Percentiles rank a stretch among this genome's conserved stretches.
phyloP scores from a whole-genome alignment of 2,329 filamentous ascomycete genomes.

The Colletotrichum acutatum region DNA sequence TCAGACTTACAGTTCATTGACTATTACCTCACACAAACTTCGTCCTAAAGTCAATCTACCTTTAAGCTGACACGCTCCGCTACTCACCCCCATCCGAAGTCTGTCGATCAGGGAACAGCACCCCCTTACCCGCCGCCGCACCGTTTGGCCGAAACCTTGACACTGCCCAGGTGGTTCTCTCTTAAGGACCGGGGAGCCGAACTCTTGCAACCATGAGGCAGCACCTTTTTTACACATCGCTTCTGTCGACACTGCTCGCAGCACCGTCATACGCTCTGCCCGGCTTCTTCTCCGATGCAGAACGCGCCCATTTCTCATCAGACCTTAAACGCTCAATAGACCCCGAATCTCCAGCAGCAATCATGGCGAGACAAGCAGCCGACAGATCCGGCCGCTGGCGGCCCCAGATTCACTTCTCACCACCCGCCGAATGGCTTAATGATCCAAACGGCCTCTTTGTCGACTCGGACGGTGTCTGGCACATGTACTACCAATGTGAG shows the following conservation, averaged over 20 bases:
- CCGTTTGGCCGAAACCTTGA: constrained; percentile 29
- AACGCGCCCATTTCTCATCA: neutral
- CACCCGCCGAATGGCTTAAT: constrained; percentile 65
- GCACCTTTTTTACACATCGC: constrained; percentile 27
- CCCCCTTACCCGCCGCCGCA: constrained; percentile 23
- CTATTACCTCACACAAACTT: neutral
- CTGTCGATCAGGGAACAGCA: constrained; percentile 25
- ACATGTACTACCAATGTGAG: constrained; percentile 73
- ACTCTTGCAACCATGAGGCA: constrained; percentile 25
- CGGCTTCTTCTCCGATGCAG: constrained; percentile 4
- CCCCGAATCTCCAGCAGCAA: neutral
- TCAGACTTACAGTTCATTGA: neutral
- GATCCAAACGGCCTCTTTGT: constrained; percentile 74
- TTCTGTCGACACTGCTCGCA: constrained; percentile 28
- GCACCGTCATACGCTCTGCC: constrained; percentile 18
- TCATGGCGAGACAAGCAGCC: constrained; percentile 20
- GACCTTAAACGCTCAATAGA: constrained; percentile 26
- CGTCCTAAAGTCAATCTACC: constrained; percentile 18
- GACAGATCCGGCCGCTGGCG: constrained; percentile 44
- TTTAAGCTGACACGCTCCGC: constrained; percentile 29
- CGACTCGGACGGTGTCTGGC: constrained; percentile 67
- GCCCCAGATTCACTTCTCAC: constrained; percentile 67
- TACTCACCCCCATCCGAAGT: constrained; percentile 29
- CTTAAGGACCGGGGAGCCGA: constrained; percentile 29
- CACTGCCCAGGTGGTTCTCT: constrained; percentile 13